Evolutionary conservation across 176 grass and related monocot genomes (phyloP).

Genomic region (Aegilops longissima): DNA sequence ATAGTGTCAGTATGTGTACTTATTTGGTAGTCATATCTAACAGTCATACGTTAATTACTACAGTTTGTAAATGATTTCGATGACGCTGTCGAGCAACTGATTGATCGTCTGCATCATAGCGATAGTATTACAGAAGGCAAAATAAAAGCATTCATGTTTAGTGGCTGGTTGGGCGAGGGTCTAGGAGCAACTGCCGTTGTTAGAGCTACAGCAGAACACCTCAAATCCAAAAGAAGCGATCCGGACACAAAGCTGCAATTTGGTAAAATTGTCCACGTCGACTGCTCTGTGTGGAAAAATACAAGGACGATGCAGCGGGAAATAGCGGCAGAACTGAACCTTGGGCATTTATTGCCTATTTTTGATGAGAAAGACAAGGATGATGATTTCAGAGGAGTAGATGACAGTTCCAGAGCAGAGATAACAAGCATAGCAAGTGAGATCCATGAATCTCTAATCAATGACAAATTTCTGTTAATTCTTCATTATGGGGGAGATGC

Average conservation of each 20-base stretch:
- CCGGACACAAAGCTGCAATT: not conserved
- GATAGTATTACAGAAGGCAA: rapidly evolving
- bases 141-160: not conserved
- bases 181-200: not conserved
- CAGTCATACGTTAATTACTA: not conserved
- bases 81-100: not conserved
- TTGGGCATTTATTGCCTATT: not conserved
- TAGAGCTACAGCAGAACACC: not conserved
- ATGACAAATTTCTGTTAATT: not conserved
- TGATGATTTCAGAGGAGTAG: not conserved
- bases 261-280: not conserved
- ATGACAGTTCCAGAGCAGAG: not conserved
- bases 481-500: not conserved
- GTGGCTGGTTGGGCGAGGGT: not conserved
- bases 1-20: not conserved
- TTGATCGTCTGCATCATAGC: not conserved
- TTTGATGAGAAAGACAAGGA: not conserved
- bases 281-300: slow-evolving; percentile 27
- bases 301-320: not conserved
- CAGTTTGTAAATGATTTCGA: not conserved
- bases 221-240: not conserved
- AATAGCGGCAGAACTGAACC: not conserved
- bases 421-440: not conserved
- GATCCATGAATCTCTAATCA: not conserved
- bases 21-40: not conserved